phyloP scores from a whole-genome alignment of 148 eudicot species.

The Rhododendron kiyosumense region DNA sequence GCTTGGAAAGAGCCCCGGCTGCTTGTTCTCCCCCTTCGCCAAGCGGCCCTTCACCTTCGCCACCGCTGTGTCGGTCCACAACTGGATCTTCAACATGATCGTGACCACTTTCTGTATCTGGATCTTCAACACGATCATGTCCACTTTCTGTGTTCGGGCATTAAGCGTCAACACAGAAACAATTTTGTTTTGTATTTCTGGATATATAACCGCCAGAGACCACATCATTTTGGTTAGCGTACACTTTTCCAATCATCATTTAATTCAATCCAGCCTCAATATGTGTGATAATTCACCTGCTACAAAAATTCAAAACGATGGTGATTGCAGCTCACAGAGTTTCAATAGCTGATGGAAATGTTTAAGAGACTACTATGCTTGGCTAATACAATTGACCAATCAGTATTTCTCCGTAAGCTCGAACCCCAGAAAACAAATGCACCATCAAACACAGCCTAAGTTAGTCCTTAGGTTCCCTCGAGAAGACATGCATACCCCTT shows the following conservation, averaged over 20 bases:
- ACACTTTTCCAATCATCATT: background rate
- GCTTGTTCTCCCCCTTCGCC: constrained; percentile 23
- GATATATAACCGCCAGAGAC: background rate
- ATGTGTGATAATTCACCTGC: background rate
- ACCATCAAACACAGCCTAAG: background rate
- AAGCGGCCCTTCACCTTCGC: constrained; percentile 20
- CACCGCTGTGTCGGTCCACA: constrained; percentile 27
- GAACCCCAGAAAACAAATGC: background rate
- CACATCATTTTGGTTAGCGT: background rate
- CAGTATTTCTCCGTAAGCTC: too few relatives aligned
- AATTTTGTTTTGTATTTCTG: background rate
- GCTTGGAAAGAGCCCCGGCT: constrained; percentile 57
- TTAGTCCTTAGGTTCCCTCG: too few relatives aligned
- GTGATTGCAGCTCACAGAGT: background rate
- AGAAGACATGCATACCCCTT: too few relatives aligned
- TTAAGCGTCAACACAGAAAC: background rate
- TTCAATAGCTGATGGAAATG: background rate
- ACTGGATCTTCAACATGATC: background rate
- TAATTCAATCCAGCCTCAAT: background rate
- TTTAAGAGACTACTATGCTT: too few relatives aligned
- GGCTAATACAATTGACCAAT: too few relatives aligned
- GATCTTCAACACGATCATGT: background rate
- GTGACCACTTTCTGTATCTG: background rate
- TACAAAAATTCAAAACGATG: background rate
- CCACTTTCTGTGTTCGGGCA: background rate